Evolutionary conservation across 2,329 filamentous ascomycete species (phyloP), one percentile per base, ranked within the genome.

Genomic region (Albifimbria verrucaria): DNA sequence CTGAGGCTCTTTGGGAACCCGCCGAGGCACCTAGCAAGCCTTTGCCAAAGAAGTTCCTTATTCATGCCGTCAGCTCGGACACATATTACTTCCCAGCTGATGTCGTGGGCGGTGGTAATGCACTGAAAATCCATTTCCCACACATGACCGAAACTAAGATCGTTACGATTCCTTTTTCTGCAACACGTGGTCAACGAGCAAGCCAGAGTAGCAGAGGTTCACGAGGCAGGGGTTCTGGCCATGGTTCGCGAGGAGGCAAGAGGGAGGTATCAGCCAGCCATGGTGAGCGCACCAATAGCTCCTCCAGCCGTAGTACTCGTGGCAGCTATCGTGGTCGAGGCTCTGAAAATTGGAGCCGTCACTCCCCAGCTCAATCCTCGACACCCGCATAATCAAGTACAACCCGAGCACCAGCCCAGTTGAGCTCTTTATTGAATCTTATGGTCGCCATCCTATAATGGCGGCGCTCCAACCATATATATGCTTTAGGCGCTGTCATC

Each of bases 1-100:
- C 87, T 1, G 78, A 82, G 32, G 78, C 80, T 32, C 81, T 84
- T 17, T 90, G 86, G 85, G 76, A 79, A 52, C 80, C 84, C 15
- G 82, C 80, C 7, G 66, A 75, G 12, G 72, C 78, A 41, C 78
- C 79, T 48, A 72, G 74, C 32, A 86, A 83, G 63, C 74, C 80
- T 1, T 70, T 85, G 12, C 80, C 77, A 1, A 76, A 74, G 55
- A 78, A 73, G 57, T 77, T 85, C 41, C 63, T 73, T 25, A 67
- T 83, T 18, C 66, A 74, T 44, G 57, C 70, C 15, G 57, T 63
- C 21, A 62, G 64, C 18, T 66, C 66, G 57, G 70, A 72, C 47
- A 65, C 69, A 1, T 68, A 68, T 51, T 66, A 68, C 53, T 68
- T 72, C 45, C 43, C 59, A 11, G 59, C 66, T 2, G 67, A 71